phyloP scores from a whole-genome alignment of 495 filamentous ascomycete genomes.

The Lichina pygmaea region DNA sequence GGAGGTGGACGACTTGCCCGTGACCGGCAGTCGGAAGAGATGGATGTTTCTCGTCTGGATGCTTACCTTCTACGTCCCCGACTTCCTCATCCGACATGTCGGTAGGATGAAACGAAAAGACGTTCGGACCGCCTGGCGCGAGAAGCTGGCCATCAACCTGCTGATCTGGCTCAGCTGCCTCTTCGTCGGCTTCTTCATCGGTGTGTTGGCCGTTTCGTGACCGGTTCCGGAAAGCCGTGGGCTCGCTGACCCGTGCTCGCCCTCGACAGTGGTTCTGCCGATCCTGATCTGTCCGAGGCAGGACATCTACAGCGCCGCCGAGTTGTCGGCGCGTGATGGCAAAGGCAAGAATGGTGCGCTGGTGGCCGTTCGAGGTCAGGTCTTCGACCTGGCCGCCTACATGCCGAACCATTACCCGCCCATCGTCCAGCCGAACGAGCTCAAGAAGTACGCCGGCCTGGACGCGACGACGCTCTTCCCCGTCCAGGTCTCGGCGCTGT shows the following conservation, averaged over 20 bases:
- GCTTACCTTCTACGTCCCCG: slow-evolving; percentile 68
- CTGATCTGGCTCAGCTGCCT: slow-evolving; percentile 81
- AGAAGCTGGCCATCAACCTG: slow-evolving; percentile 94
- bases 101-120: slow-evolving; percentile 83
- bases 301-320: slow-evolving; percentile 54
- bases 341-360: slow-evolving; percentile 36
- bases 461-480: slow-evolving; percentile 82
- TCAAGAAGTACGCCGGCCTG: slow-evolving; percentile 58
- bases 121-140: slow-evolving; percentile 80
- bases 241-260: neutral
- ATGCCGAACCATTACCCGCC: slow-evolving; percentile 52
- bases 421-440: slow-evolving; percentile 33
- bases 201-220: slow-evolving; percentile 9
- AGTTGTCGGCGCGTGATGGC: slow-evolving; percentile 49
- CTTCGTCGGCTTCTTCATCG: slow-evolving; percentile 53
- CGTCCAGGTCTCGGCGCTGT: slow-evolving; percentile 79
- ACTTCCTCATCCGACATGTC: slow-evolving; percentile 50
- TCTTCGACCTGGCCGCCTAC: slow-evolving; percentile 60
- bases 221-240: neutral
- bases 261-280: slow-evolving; percentile 41
- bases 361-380: slow-evolving; percentile 62
- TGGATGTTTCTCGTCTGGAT: slow-evolving; percentile 77
- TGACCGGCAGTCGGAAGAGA: slow-evolving; percentile 61
- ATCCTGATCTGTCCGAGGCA: slow-evolving; percentile 75
- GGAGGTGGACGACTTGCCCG: slow-evolving; percentile 60